Evolutionary conservation across 495 filamentous ascomycete genomes (phyloP).

Genomic region (Acidiella bohemica): DNA sequence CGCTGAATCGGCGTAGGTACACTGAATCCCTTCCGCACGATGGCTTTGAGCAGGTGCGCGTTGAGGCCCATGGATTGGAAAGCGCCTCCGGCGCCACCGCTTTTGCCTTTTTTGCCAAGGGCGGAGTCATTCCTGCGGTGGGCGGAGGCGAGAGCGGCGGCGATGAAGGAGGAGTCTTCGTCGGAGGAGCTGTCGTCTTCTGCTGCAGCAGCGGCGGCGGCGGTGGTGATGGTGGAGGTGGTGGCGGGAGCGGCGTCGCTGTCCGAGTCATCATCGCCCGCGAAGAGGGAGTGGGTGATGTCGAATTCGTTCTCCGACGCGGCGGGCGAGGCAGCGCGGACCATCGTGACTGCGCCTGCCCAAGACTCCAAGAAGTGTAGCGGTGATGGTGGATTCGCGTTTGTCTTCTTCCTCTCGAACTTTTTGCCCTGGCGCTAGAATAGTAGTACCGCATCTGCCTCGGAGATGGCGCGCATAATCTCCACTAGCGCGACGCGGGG

Average conservation of each 20-base stretch:
- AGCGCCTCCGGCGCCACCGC: conserved; percentile 84
- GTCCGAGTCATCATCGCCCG: conserved; percentile 37
- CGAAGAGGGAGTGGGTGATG: conserved; percentile 68
- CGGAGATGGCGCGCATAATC: conserved; percentile 66
- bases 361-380: too few species aligned
- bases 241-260: conserved; percentile 32
- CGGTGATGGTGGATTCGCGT: too few species aligned
- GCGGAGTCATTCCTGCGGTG: conserved; percentile 60
- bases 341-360: conserved; percentile 19
- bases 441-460: too few species aligned
- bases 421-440: conserved; percentile 2
- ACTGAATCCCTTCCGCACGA: conserved; percentile 82
- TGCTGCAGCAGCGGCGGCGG: not conserved
- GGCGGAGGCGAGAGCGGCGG: conserved; percentile 63
- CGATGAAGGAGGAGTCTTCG: conserved; percentile 80
- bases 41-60: conserved; percentile 68
- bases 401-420: not conserved
- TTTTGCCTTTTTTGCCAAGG: conserved; percentile 74
- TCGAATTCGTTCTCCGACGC: conserved; percentile 85
- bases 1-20: conserved; percentile 95
- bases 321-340: conserved; percentile 62
- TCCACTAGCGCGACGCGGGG: conserved; percentile 59
- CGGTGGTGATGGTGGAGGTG: not conserved
- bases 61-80: conserved; percentile 95
- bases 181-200: too few species aligned